Evolutionary conservation across 192 early-diverging fungal species (phyloP).

Genomic region (Gorgonomyces haynaldii): DNA sequence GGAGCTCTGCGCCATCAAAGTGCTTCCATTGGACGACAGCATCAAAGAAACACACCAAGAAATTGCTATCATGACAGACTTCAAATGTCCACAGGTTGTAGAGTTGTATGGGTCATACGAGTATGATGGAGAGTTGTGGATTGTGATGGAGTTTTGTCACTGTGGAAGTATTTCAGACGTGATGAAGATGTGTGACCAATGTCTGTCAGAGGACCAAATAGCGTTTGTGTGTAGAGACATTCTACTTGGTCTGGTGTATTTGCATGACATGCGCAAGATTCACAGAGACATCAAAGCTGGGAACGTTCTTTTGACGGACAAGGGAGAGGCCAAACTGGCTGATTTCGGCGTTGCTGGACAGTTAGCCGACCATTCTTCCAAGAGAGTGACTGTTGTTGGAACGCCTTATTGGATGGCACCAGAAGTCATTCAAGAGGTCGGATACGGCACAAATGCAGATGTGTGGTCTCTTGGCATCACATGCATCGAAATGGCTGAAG

Average conservation of each 20-base stretch:
- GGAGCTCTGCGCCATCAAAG: conserved; percentile 36
- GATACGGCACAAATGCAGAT: conserved; percentile 48
- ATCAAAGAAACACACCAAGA: conserved; percentile 35
- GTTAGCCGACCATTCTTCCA: conserved; percentile 34
- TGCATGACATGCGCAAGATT: conserved; percentile 46
- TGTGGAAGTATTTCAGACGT: conserved; percentile 45
- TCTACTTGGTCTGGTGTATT: conserved; percentile 37
- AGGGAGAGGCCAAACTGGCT: conserved; percentile 46
- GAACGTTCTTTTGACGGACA: conserved; percentile 38
- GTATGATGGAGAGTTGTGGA: conserved; percentile 38
- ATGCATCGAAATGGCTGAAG: conserved; percentile 54
- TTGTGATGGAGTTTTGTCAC: conserved; percentile 53
- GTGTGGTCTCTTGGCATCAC: conserved; percentile 55
- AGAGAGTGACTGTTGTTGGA: conserved; percentile 49
- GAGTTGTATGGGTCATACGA: conserved; percentile 41
- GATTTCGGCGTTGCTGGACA: conserved; percentile 52
- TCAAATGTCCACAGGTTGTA: conserved; percentile 29
- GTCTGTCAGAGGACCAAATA: conserved; percentile 40
- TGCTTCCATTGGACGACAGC: conserved; percentile 38
- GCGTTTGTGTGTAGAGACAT: conserved; percentile 34
- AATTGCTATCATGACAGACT: conserved; percentile 42
- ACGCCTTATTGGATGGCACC: conserved; percentile 53
- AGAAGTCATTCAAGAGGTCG: conserved; percentile 58
- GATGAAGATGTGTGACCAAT: conserved; percentile 32
- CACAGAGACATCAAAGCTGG: conserved; percentile 58